Base-by-base conservation (phyloP, 257 asterid species). In the Handroanthus guayacan region DNA sequence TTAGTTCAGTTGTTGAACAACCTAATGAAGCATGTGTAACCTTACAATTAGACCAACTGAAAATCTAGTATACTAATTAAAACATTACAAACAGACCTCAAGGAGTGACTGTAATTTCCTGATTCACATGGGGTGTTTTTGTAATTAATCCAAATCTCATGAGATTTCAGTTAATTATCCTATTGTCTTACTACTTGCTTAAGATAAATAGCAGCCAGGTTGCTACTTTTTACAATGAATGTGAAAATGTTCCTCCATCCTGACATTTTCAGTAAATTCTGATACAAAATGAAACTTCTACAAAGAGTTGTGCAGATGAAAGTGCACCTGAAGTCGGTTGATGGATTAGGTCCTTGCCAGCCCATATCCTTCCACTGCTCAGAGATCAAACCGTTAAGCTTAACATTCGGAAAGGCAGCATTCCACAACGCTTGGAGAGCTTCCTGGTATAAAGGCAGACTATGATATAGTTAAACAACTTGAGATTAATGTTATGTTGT, bases 351-450 rank as follows among this genome's bases (percentile, higher is more conserved):
- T 73, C 99, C 99, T 86, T 95, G 98, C 99, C 99, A 95, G 50
- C 99, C 98, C 99, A 92, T 95, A 54, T 92, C 99, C 78, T 95
- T 95, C 99, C 99, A 95, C 78, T 92, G 98, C 79, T 95, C 96
- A 8, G 99, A 92, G 79, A 92, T 83, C 85, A 95, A 34, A 44
- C 94, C 86, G 75, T 83, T 86, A 3, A 92, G 97, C 88, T 85
- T 78, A 51, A 89, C 87, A 79, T 87, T 82, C 14, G 99, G 98
- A 82, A 81, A 95, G 62, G 97, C 82, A 48, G 81, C 82, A 78
- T 84, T 77, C 99, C 99, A 95, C 80, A 95, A 76, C 39, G 85
- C 82, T 77, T 63, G 80, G 10, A 95, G 97, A 75, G 98, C 89
- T 86, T 88, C 94, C 98, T 95, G 90, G 65, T 52, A 75, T 55